Evolutionary conservation across 1,284 basidiomycete genomes (phyloP), one percentile per base, ranked within the genome.

Genomic region (Ustilago shanxiensis): DNA sequence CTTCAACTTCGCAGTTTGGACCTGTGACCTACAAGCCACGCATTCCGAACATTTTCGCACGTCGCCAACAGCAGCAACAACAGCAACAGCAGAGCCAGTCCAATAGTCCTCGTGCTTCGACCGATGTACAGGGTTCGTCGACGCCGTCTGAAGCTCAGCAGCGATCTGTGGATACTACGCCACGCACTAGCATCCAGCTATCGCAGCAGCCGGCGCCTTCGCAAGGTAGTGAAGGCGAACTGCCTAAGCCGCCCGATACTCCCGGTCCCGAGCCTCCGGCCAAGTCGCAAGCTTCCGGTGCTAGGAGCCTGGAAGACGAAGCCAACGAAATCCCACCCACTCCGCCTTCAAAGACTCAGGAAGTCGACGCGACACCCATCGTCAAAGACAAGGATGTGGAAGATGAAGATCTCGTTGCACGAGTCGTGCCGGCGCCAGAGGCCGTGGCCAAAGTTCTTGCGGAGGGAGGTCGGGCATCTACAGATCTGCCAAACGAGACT

Each of bases 11-110:
- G 55, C 68, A 56, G 13, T 76, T 76, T 24, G 68, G 63, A 39
- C 68, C 68, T 0, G 73, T 76, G 10, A 61, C 66, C 1, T 77
- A 77, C 69, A 77, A 77, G 49, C 62, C 74, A 7, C 61, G 74
- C 13, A 72, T 77, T 20, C 74, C 74, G 0, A 72, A 72, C 57
- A 72, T 77, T 39, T 77, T 77, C 61, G 66, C 69, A 20, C 74
- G 74, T 49, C 69, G 74, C 22, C 74, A 77, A 45, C 73, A 77
- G 54, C 62, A 65, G 33, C 66, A 72, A 11, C 65, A 54, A 18
- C 52, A 72, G 24, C 70, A 54, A 26, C 52, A 72, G 28, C 70
- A 65, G 22, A 60, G 64, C 44, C 63, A 72, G 59, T 26, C 60
- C 2, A 44, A 29, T 28, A 76, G 73, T 29, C 68, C 73, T 20